Evolutionary conservation across 345 rosid genomes (phyloP).

Genomic region (Populus ilicifolia): DNA sequence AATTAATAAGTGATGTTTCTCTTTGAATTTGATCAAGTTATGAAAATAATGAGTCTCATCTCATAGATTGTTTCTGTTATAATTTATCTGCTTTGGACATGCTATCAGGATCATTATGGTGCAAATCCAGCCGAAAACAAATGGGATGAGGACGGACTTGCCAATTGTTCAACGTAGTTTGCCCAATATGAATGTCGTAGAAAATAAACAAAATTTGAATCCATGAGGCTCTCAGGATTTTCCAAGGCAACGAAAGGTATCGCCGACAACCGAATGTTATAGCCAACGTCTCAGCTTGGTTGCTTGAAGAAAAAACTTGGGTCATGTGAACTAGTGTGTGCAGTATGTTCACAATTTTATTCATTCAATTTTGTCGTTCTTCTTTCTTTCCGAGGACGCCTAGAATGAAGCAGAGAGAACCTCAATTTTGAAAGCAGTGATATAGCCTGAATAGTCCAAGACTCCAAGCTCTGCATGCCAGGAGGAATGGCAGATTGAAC

Average conservation of each 20-base stretch:
- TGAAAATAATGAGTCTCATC: not conserved
- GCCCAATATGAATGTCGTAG: not conserved
- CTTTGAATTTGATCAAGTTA: not conserved
- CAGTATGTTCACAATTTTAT: not conserved
- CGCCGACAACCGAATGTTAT: not conserved
- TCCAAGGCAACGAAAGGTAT: not conserved
- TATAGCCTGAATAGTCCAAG: not conserved
- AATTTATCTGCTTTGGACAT: too few species aligned
- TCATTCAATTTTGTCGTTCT: not conserved
- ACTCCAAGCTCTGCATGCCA: conserved; percentile 11
- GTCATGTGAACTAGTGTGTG: not conserved
- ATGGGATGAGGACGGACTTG: not conserved
- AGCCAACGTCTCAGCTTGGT: not conserved
- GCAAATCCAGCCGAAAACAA: not conserved
- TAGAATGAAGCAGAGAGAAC: not conserved
- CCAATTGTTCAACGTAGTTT: not conserved
- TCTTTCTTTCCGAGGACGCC: not conserved
- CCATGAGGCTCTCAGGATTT: not conserved
- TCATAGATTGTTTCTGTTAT: too few species aligned
- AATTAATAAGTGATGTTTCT: not conserved
- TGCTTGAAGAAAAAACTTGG: not conserved
- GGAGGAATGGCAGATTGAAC: conserved; percentile 22
- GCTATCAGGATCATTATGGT: too few species aligned
- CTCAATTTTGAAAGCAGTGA: conserved; percentile 20
- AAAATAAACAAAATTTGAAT: too few species aligned